Percentiles rank a stretch among this genome's conserved stretches.
Conservation (phyloP, 352 stramenopile species). For the Phytophthora uliginosa region DNA sequence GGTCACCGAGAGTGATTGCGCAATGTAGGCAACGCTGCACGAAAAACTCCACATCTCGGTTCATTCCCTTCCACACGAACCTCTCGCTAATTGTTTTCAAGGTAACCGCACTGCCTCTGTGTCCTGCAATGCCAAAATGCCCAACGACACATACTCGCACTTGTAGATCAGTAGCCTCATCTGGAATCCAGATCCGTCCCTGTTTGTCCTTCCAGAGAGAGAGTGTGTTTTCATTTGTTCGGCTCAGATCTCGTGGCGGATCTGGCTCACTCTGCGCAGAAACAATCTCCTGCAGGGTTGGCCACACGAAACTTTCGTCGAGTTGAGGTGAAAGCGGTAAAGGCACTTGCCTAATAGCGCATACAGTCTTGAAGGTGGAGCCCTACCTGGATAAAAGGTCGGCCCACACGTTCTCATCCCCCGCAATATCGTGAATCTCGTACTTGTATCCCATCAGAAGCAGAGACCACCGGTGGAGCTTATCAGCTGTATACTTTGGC, state of each 20-base stretch:
- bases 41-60: slow-evolving; percentile 8
- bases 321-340: slow-evolving; percentile 2
- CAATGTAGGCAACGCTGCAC: slow-evolving; percentile 28
- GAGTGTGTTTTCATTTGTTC: not conserved
- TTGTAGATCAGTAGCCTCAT: slow-evolving; percentile 22
- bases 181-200: slow-evolving; percentile 3
- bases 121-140: slow-evolving; percentile 27
- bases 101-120: slow-evolving; percentile 30
- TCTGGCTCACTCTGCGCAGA: not conserved
- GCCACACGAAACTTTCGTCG: slow-evolving; percentile 6
- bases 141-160: slow-evolving; percentile 34
- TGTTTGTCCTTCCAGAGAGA: not conserved
- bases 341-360: slow-evolving; percentile 3
- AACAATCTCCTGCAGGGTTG: not conserved
- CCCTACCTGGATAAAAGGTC: slow-evolving; percentile 12
- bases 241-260: not conserved
- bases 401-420: slow-evolving; percentile 5
- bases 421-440: too few relatives aligned
- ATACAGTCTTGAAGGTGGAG: slow-evolving; percentile 1
- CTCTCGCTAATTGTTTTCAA: not conserved
- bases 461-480: too few relatives aligned
- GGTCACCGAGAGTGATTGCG: not conserved
- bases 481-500: not conserved
- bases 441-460: too few relatives aligned
- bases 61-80: not conserved